Conservation (phyloP, 1,284 basidiomycete genomes). For the Ganoderma lucidum region DNA sequence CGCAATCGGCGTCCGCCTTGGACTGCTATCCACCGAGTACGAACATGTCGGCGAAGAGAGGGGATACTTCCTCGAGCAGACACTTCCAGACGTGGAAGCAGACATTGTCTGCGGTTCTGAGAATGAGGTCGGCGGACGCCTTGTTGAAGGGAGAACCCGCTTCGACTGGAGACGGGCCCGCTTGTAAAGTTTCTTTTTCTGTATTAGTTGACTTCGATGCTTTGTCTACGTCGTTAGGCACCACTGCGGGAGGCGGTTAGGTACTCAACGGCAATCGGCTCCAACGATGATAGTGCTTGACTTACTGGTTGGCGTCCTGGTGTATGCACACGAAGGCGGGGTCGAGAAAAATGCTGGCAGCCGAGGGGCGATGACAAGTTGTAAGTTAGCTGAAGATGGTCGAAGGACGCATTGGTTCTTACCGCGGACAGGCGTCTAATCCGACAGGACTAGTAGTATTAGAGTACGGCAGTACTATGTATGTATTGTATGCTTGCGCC, state of each 20-base stretch:
- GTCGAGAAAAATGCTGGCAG: not conserved
- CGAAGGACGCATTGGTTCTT: too few relatives aligned
- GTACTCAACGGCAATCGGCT: not conserved
- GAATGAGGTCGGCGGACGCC: conserved; percentile 38
- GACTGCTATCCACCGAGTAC: not conserved
- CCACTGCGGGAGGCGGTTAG: not conserved
- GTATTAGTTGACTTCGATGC: not conserved
- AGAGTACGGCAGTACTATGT: too few relatives aligned
- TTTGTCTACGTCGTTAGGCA: not conserved
- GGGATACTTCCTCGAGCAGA: conserved; percentile 34
- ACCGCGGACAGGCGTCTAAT: too few relatives aligned
- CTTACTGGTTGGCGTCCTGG: not conserved
- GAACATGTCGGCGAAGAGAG: conserved; percentile 29
- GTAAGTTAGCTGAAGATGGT: too few relatives aligned
- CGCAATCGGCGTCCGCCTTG: not conserved
- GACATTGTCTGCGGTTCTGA: conserved; percentile 35
- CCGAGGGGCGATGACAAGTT: too few relatives aligned
- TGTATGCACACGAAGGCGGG: not conserved
- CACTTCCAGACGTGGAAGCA: conserved; percentile 27
- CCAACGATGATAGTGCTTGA: not conserved
- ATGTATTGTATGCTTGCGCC: too few relatives aligned
- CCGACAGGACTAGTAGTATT: too few relatives aligned
- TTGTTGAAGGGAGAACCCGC: conserved; percentile 22
- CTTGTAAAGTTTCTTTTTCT: not conserved
- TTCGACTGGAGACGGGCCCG: not conserved